Evolutionary conservation across 441 rosid genomes (phyloP).

Genomic region (Viola pubescens): DNA sequence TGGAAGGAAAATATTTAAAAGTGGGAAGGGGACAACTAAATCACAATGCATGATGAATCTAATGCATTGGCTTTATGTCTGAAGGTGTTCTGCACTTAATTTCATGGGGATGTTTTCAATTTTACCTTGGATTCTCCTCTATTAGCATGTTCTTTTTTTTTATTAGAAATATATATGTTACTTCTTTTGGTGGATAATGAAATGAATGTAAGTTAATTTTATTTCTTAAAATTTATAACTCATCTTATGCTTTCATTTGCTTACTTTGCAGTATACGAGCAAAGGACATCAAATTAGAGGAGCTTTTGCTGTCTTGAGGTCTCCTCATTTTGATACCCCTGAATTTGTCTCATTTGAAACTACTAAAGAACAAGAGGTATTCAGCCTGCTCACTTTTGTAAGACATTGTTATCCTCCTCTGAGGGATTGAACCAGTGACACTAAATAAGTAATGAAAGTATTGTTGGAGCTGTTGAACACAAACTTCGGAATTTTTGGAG

Average conservation of each 20-base stretch:
- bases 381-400: background rate
- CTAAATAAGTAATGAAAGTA: background rate
- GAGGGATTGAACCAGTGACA: background rate
- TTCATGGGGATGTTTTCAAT: too few relatives aligned
- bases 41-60: background rate
- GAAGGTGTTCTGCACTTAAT: background rate
- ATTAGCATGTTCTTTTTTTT: background rate
- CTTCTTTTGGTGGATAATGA: background rate
- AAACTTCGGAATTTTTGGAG: background rate
- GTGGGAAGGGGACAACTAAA: too few relatives aligned
- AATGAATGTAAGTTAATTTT: background rate
- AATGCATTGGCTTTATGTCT: background rate
- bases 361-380: slow-evolving; percentile 24
- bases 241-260: background rate
- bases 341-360: slow-evolving; percentile 29
- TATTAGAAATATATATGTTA: background rate
- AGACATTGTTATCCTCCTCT: background rate
- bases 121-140: background rate
- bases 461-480: background rate
- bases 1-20: background rate
- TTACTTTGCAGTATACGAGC: slow-evolving; percentile 1
- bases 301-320: slow-evolving; percentile 34
- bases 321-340: slow-evolving; percentile 31
- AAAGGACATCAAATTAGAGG: slow-evolving; percentile 23
- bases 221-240: background rate